A percentile compares a stretch with the other conserved stretches of the same genome.
Evolutionary conservation across 305 asterid species (phyloP).

Genomic region (Fraxinus albicans): DNA sequence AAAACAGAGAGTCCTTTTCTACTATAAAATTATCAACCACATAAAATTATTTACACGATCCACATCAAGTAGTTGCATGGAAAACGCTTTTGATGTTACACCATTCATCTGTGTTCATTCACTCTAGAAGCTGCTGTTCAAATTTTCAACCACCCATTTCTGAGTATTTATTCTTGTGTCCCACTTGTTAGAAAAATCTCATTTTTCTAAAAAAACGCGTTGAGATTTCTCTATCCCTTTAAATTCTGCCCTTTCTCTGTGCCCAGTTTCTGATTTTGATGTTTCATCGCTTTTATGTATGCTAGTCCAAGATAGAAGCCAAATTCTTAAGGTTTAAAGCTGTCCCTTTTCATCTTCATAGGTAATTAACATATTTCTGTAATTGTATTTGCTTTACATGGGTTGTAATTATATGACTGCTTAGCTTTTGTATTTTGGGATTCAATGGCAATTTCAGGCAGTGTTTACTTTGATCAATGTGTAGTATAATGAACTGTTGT

Average conservation of each 20-base stretch:
- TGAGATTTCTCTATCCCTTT: neutral
- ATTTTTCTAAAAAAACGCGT: slow-evolving; percentile 29
- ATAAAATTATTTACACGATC: neutral
- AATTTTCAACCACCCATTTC: neutral
- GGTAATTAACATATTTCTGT: neutral
- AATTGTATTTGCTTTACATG: neutral
- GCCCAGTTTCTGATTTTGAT: neutral
- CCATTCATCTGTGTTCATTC: neutral
- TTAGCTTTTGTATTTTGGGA: neutral
- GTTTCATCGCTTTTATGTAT: slow-evolving; percentile 1
- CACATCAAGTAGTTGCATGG: neutral
- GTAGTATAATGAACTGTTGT: neutral
- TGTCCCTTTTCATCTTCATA: neutral
- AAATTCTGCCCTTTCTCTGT: neutral
- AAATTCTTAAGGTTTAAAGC: slow-evolving; percentile 10
- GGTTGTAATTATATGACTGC: neutral
- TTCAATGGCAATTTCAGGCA: neutral
- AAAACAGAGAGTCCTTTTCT: too few relatives aligned
- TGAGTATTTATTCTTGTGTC: neutral
- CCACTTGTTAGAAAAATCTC: neutral
- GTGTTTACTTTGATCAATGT: neutral
- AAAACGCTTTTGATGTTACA: neutral
- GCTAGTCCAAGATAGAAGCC: slow-evolving; percentile 26
- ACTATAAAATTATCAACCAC: neutral
- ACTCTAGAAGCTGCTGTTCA: neutral